Base-by-base conservation (phyloP, 2,329 filamentous ascomycete species). In the Diplocarpon mali region DNA sequence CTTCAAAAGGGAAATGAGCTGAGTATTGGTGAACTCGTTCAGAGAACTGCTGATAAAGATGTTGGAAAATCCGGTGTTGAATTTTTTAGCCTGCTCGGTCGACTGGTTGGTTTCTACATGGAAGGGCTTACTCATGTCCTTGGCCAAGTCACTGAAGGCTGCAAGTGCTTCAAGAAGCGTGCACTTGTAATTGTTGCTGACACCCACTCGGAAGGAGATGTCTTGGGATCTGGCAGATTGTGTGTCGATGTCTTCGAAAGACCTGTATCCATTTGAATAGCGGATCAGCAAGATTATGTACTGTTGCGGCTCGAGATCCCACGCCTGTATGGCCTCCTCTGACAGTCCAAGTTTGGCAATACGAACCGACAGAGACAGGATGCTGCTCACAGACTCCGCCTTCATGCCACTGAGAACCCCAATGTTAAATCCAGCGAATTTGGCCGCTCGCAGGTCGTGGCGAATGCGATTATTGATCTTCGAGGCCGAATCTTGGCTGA, bases 241-340 rank as follows among this genome's bases (percentile, higher is more conserved):
- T 0, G 62, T 57, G 12, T 75, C 58, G 9, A 84, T 60, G 0
- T 73, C 60, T 13, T 81, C 71, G 39, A 83, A 65, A 2, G 67
- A 65, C 28, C 68, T 70, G 61, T 93, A 94, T 0, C 67, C 70
- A n/a, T 63, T 61, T 0, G 69, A 65, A 52, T 83, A 83, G 30
- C 73, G 73, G 35, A 92, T 72, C 16, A 95, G 67, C 4, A 93
- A 68, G 4, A 90, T 73, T 32, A 94, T 62, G 56, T 90, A 89
- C 29, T 88, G 80, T 0, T 69, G 63, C 0, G 69, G 64, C 12
- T 73, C 64, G 10, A 95, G 61, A 48, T 81, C 73, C 88, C 88
- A 95, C 1, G 87, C 84, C 56, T 82, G 72, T 62, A 86, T 74
- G 0, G 78, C 80, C 57, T 89, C 84, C 31, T 81, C 72, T 0